Evolutionary conservation across 2,329 filamentous ascomycete species (phyloP), one percentile per base, ranked within the genome.

Genomic region (Exophiala aquamarina): DNA sequence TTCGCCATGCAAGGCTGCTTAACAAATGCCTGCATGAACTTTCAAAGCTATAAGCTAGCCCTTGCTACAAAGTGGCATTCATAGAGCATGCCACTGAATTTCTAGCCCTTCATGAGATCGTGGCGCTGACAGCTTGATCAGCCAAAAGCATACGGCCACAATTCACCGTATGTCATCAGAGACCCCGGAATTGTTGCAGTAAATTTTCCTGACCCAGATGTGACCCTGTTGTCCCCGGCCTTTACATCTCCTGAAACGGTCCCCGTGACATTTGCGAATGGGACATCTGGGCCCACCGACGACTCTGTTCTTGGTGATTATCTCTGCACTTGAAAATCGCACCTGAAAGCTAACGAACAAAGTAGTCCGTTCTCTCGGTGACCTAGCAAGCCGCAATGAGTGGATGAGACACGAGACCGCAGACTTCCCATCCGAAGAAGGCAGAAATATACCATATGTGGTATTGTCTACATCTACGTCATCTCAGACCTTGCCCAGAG

Each of bases 281-380:
- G 48, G 6, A 47, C 48, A 4, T 19, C 32, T 32, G 48, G 29
- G 9, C 48, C 48, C 10, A 50, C 48, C 8, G 48, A 50, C 20
- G 37, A 47, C n/a, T 21, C 13, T 13, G 31, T 17, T 13, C 20
- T 50, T 14, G 32, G 43, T 47, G 34, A 39, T 35, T 28, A 19
- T 20, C n/a, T 26, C 23, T 26, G 6, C 23, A 26, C 23, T 6
- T 11, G 23, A 6, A 11, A 26, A 11, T 26, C 11, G 6, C 6
- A 11, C 11, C 11, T 26, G 23, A 11, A 26, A 26, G 23, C 23
- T 26, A 11, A 26, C 23, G 11, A 26, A 11, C 23, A 26, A 26
- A 11, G 6, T 26, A 26, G 23, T 6, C 23, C 23, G 11, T 6
- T 26, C 11, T 26, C 23, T 26, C 21, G 26, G 20, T 14, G 10